A percentile compares a stretch with the other conserved stretches of the same genome.
phyloP scores from a whole-genome alignment of 495 filamentous ascomycete species.

The Apiosordaria backusii region DNA sequence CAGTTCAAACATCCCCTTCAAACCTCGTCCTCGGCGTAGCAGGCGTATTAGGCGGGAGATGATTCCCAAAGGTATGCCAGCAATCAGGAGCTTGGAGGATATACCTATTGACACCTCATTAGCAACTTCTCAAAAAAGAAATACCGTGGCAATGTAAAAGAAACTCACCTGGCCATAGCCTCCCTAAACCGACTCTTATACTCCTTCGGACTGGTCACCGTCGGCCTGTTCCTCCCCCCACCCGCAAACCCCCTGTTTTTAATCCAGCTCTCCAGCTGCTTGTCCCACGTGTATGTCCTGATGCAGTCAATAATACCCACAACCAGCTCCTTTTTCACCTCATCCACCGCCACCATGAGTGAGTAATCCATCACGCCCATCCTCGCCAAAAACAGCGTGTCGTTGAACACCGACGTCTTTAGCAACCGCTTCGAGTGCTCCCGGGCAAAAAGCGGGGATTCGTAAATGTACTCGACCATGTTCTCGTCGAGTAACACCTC shows the following conservation, averaged over 20 bases:
- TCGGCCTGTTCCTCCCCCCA: slow-evolving; percentile 82
- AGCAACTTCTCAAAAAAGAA: neutral
- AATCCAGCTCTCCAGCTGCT: slow-evolving; percentile 98
- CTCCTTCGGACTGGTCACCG: slow-evolving; percentile 94
- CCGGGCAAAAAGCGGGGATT: slow-evolving; percentile 87
- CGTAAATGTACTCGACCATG: slow-evolving; percentile 99
- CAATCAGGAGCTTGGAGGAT: slow-evolving; percentile 50
- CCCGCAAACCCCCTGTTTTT: slow-evolving; percentile 88
- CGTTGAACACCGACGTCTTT: slow-evolving; percentile 88
- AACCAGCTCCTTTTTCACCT: slow-evolving; percentile 79
- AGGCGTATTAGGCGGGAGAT: slow-evolving; percentile 13
- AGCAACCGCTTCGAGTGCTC: slow-evolving; percentile 90
- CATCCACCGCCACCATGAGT: slow-evolving; percentile 96
- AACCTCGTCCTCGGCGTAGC: slow-evolving; percentile 31
- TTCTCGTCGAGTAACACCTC: slow-evolving; percentile 98
- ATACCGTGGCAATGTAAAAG: too few species aligned
- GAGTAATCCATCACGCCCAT: slow-evolving; percentile 99
- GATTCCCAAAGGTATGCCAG: slow-evolving; percentile 45
- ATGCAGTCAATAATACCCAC: slow-evolving; percentile 99
- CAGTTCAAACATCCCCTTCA: slow-evolving; percentile 24
- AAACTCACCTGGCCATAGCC: slow-evolving; percentile 89
- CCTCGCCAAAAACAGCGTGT: slow-evolving; percentile 85
- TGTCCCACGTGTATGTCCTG: slow-evolving; percentile 98
- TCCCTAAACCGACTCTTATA: slow-evolving; percentile 95
- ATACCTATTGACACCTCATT: slow-evolving; percentile 34